These are phyloP conservation scores for Moniliella sp. DNA, from an alignment of 1,284 basidiomycete species.

Conservation along the genomic window DNA sequence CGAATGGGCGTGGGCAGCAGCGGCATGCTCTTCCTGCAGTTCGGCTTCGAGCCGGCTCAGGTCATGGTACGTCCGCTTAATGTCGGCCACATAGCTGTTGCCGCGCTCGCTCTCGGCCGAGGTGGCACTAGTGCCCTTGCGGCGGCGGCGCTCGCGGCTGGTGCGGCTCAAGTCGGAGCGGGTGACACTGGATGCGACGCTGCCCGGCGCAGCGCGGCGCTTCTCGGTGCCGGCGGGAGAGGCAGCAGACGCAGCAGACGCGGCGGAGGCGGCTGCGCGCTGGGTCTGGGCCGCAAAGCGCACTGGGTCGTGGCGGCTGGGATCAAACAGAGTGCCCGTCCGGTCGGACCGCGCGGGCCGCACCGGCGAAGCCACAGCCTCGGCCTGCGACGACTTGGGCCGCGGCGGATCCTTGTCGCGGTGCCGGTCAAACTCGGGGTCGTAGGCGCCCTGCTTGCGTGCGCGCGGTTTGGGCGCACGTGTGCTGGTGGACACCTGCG, in stretches of 20 bases:
- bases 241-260: background rate
- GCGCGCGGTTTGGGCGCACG: too few species aligned
- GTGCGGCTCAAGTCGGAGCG: background rate
- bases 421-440: too few species aligned
- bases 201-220: background rate
- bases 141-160: slow-evolving; percentile 1
- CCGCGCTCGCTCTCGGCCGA: slow-evolving; percentile 1
- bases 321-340: slow-evolving; percentile 46
- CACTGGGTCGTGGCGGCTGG: slow-evolving; percentile 60
- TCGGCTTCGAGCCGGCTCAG: slow-evolving; percentile 53
- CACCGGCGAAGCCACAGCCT: too few species aligned
- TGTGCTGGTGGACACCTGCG: too few species aligned
- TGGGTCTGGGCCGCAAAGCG: slow-evolving; percentile 21
- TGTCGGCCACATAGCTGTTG: slow-evolving; percentile 50
- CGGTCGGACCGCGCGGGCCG: too few species aligned
- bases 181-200: slow-evolving; percentile 1
- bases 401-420: too few species aligned
- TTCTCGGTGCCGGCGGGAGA: background rate
- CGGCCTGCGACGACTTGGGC: too few species aligned
- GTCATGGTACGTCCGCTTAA: slow-evolving; percentile 57
- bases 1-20: too few species aligned
- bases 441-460: too few species aligned
- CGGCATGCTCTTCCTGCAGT: slow-evolving; percentile 41
- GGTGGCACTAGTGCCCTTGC: background rate
- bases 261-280: background rate